Conservation (phyloP, 202 grass and related monocot genomes). For the Panicum hallii region DNA sequence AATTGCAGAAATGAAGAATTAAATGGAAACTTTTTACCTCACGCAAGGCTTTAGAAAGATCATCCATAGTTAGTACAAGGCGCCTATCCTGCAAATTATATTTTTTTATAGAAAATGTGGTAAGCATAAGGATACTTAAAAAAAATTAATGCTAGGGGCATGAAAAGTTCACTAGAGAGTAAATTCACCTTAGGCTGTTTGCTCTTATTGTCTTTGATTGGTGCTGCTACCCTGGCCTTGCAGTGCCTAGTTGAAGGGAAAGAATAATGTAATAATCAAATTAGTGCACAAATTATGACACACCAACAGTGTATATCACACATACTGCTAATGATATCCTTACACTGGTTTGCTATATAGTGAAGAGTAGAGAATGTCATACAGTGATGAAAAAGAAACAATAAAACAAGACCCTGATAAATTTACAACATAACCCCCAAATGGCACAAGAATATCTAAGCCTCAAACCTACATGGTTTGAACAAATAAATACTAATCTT, state of each 20-base stretch:
- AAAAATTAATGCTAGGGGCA: background rate
- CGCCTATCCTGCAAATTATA: constrained; percentile 79
- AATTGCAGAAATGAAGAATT: background rate
- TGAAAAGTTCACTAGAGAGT: constrained; percentile 6
- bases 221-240: constrained; percentile 90
- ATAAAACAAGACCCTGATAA: background rate
- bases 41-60: constrained; percentile 93
- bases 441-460: background rate
- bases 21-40: constrained; percentile 63
- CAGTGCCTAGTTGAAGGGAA: constrained; percentile 71
- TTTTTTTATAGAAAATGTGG: background rate
- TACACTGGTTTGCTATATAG: background rate
- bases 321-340: background rate
- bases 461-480: background rate
- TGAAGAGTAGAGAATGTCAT: background rate
- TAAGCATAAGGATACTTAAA: constrained; percentile 25
- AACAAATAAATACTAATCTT: background rate
- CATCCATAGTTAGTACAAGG: constrained; percentile 96
- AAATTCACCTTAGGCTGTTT: constrained; percentile 88
- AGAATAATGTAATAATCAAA: constrained; percentile 36
- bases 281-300: background rate
- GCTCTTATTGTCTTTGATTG: constrained; percentile 99
- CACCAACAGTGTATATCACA: background rate
- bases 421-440: background rate
- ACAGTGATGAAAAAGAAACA: background rate